phyloP scores from a whole-genome alignment of 441 rosid genomes.

The Populus trichocarpa region DNA sequence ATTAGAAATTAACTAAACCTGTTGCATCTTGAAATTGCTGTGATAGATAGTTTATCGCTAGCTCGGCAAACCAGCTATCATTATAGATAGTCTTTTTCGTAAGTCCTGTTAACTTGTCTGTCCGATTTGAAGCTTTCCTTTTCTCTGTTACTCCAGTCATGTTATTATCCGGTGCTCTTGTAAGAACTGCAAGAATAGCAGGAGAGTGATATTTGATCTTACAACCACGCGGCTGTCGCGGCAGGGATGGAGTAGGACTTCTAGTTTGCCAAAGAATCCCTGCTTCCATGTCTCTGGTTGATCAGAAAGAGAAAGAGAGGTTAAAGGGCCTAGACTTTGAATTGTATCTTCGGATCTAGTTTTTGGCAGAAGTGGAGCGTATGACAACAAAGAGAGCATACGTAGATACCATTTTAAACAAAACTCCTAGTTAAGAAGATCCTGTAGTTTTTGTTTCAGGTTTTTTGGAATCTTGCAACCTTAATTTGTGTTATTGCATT shows the following conservation, averaged over 20 bases:
- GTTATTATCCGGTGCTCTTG: slow-evolving; percentile 26
- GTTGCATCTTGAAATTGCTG: slow-evolving; percentile 51
- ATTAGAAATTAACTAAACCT: slow-evolving; percentile 35
- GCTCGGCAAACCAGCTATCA: slow-evolving; percentile 57
- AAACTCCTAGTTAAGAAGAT: not conserved
- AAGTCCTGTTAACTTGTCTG: slow-evolving; percentile 8
- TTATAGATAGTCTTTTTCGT: slow-evolving; percentile 29
- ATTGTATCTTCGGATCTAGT: not conserved
- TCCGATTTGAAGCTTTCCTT: slow-evolving; percentile 3
- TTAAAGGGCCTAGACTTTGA: not conserved
- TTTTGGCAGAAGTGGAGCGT: not conserved
- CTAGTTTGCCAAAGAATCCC: slow-evolving; percentile 16
- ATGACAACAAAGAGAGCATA: slow-evolving; percentile 5
- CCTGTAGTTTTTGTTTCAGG: not conserved
- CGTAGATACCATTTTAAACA: slow-evolving; percentile 11
- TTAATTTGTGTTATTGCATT: not conserved
- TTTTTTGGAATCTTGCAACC: slow-evolving; percentile 12
- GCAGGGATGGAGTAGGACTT: slow-evolving; percentile 3
- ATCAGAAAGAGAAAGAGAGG: not conserved
- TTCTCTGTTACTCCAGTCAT: slow-evolving; percentile 22
- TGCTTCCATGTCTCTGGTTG: slow-evolving; percentile 33
- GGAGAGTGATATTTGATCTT: slow-evolving; percentile 18
- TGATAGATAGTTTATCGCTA: slow-evolving; percentile 66
- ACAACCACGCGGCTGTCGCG: not conserved
- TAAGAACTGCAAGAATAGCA: slow-evolving; percentile 32